phyloP scores from a whole-genome alignment of 2,329 filamentous ascomycete genomes.

The Mollisiaceae sp. region DNA sequence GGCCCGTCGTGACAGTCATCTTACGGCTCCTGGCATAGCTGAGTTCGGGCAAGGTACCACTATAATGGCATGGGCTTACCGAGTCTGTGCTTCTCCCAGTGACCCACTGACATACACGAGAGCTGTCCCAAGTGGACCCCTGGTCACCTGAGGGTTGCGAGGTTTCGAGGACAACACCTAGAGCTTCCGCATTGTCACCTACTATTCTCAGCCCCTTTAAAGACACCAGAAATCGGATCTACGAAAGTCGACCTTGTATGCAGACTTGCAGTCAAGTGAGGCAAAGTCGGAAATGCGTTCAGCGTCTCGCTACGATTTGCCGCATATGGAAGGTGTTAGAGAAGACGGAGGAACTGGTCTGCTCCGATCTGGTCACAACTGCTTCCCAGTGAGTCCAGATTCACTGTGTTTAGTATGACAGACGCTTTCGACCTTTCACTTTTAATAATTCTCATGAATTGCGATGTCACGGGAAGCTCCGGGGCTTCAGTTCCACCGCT shows the following conservation, averaged over 20 bases:
- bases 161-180: constrained; percentile 22
- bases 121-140: constrained; percentile 26
- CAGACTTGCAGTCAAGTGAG: neutral
- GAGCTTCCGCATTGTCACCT: constrained; percentile 20
- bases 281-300: neutral
- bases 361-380: too few relatives aligned
- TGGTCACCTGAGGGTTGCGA: constrained; percentile 29
- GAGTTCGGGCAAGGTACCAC: constrained; percentile 11
- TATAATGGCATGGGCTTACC: constrained; percentile 3
- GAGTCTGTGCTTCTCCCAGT: neutral
- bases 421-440: neutral
- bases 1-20: constrained; percentile 9
- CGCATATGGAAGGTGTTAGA: neutral
- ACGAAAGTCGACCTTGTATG: neutral
- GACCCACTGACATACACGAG: constrained; percentile 21
- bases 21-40: constrained; percentile 5
- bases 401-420: neutral
- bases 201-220: constrained; percentile 5
- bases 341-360: too few relatives aligned
- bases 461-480: neutral
- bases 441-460: neutral
- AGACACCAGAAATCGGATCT: neutral
- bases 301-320: neutral
- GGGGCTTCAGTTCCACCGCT: neutral
- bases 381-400: neutral